These are phyloP conservation scores for Aspergillus coremiiformis DNA, from an alignment of 495 filamentous ascomycete genomes.

Conservation along the genomic window DNA sequence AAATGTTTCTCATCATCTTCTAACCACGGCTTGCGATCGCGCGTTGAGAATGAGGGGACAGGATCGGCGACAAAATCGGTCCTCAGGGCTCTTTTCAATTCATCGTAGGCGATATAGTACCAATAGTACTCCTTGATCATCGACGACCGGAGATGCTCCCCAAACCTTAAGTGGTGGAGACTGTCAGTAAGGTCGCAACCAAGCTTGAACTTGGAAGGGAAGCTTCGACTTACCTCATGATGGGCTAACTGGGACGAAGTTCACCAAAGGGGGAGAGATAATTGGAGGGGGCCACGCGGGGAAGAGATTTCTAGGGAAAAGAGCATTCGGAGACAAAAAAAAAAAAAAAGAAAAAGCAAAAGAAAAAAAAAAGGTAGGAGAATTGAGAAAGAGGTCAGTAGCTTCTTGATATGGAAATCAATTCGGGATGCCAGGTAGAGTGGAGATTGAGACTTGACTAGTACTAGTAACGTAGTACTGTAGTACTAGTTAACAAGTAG, in stretches of 20 bases:
- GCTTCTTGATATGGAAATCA: too few relatives aligned
- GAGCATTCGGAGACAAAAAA: too few relatives aligned
- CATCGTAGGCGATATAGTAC: slow-evolving; percentile 97
- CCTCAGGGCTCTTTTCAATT: slow-evolving; percentile 81
- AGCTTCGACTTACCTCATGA: slow-evolving; percentile 5
- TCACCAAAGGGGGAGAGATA: not conserved
- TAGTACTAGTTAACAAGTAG: too few relatives aligned
- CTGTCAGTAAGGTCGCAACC: not conserved
- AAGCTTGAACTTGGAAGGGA: not conserved
- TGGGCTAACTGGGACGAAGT: not conserved
- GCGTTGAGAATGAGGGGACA: slow-evolving; percentile 46
- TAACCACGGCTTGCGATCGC: slow-evolving; percentile 65
- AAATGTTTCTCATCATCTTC: slow-evolving; percentile 90
- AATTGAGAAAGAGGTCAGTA: too few relatives aligned
- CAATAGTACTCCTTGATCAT: slow-evolving; percentile 92
- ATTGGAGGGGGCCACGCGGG: not conserved
- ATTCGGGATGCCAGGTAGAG: not conserved
- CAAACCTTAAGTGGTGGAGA: slow-evolving; percentile 63
- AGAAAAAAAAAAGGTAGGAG: too few relatives aligned
- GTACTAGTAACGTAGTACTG: too few relatives aligned
- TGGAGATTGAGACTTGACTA: not conserved
- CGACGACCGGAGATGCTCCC: slow-evolving; percentile 87
- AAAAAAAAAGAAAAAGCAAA: too few relatives aligned
- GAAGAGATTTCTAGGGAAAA: not conserved
- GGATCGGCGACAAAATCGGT: slow-evolving; percentile 53